Evolutionary conservation across 2,329 filamentous ascomycete genomes (phyloP).

Genomic region (Bipolaris zeicola): DNA sequence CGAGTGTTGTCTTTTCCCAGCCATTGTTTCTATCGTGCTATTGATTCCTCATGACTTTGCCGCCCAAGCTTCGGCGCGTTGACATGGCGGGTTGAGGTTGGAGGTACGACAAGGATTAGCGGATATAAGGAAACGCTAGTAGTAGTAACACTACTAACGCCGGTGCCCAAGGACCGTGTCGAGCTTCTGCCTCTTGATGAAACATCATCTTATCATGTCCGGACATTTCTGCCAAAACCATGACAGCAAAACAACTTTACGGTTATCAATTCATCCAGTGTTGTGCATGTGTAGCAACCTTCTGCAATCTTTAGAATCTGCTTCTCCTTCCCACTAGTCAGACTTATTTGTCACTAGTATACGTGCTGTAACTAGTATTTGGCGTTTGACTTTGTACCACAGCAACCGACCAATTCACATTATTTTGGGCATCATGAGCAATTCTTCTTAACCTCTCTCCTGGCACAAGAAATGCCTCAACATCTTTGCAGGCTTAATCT

Average conservation of each 20-base stretch:
- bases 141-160: neutral
- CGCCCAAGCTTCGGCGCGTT: neutral
- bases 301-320: no score
- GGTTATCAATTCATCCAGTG: no score
- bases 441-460: neutral
- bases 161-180: slow-evolving; percentile 15
- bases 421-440: no score
- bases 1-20: slow-evolving; percentile 39
- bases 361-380: no score
- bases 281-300: no score
- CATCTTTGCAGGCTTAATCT: neutral
- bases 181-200: neutral
- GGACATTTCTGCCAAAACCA: no score
- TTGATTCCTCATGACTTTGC: neutral
- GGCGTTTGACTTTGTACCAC: no score
- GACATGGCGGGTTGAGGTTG: slow-evolving; percentile 8
- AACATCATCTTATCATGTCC: slow-evolving; percentile 1
- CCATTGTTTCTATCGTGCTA: slow-evolving; percentile 27
- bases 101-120: slow-evolving; percentile 9
- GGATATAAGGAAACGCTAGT: neutral
- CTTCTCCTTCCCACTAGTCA: no score
- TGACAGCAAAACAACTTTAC: no score
- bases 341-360: no score
- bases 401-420: no score
- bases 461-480: neutral